Evolutionary conservation across 768 basidiomycete genomes (phyloP), one percentile per base, ranked within the genome.

Genomic region (Austroboletus eburneus): DNA sequence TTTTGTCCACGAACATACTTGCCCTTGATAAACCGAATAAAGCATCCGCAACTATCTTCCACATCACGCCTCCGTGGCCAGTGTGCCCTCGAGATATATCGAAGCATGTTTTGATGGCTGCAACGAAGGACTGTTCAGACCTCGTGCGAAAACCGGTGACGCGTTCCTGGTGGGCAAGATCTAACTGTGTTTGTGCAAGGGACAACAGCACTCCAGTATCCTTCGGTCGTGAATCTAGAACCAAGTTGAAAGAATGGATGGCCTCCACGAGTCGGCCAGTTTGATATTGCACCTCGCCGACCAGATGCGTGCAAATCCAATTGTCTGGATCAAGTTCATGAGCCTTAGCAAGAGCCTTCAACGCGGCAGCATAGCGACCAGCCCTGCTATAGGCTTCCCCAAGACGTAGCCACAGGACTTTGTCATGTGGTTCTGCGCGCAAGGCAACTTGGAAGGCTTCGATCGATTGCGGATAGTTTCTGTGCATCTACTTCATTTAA

Each of bases 341-440:
- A 0, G 91, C 91, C 39, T 77, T 83, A 9, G 72, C 69, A 17
- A 98, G 79, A 0, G 94, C 87, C 64, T 95, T 98, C 49, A 96
- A 65, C 0, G 92, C 89, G 14, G 96, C 94, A 16, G 80, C 82
- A 55, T 92, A 87, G 27, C 91, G 80, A 40, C 96, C 95, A 10
- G 90, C 85, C 58, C 79, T 85, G 55, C 79, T 81, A 56, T 99
- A 98, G 0, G 91, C 88, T 65, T 96, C 91, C 2, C 94, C 94
- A 3, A 99, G 75, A 30, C 89, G 80, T 13, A 92, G 73, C 96
- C 95, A 98, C n/a, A 85, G 78, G 14, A 82, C 63, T 12, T 80
- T 76, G 65, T 98, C 92, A 3, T 83, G 78, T 2, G 82, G 76
- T 18, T 89, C 79, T 7, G 85, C 85, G 16, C 91, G 77, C 5